phyloP scores from a whole-genome alignment of 2,329 filamentous ascomycete genomes.

The Fusarium sp. region DNA sequence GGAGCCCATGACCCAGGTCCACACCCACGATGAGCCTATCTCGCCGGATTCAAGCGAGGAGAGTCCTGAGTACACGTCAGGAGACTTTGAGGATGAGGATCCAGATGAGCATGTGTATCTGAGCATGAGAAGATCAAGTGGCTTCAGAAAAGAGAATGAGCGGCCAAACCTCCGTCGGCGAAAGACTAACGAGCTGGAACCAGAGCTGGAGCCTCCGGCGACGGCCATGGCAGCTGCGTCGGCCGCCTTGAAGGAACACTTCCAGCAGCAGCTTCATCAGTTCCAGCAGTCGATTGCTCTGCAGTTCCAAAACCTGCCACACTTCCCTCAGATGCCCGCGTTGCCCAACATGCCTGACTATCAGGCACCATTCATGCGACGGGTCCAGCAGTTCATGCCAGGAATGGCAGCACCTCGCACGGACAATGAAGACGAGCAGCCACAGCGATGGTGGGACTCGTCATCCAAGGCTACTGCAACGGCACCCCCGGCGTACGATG shows the following conservation, averaged over 20 bases:
- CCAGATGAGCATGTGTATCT: slow-evolving; percentile 50
- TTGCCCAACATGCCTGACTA: slow-evolving; percentile 72
- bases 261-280: slow-evolving; percentile 76
- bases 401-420: slow-evolving; percentile 63
- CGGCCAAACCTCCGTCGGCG: slow-evolving; percentile 50
- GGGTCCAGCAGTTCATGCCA: slow-evolving; percentile 76
- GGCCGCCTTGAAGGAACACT: slow-evolving; percentile 74
- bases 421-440: slow-evolving; percentile 53
- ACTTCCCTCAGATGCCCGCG: slow-evolving; percentile 63
- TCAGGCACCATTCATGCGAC: slow-evolving; percentile 74
- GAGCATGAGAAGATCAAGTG: slow-evolving; percentile 49
- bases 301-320: slow-evolving; percentile 65
- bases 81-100: slow-evolving; percentile 54
- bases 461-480: slow-evolving; percentile 60
- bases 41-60: slow-evolving; percentile 54
- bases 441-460: slow-evolving; percentile 69
- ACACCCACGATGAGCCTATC: slow-evolving; percentile 48
- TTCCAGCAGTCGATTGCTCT: slow-evolving; percentile 75
- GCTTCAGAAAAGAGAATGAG: slow-evolving; percentile 44
- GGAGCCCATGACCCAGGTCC: slow-evolving; percentile 58
- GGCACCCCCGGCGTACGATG: slow-evolving; percentile 77
- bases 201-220: slow-evolving; percentile 60
- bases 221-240: slow-evolving; percentile 72
- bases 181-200: slow-evolving; percentile 47
- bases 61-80: slow-evolving; percentile 56